phyloP scores from a whole-genome alignment of 2,329 filamentous ascomycete species.

The Phialophora chinensis region DNA sequence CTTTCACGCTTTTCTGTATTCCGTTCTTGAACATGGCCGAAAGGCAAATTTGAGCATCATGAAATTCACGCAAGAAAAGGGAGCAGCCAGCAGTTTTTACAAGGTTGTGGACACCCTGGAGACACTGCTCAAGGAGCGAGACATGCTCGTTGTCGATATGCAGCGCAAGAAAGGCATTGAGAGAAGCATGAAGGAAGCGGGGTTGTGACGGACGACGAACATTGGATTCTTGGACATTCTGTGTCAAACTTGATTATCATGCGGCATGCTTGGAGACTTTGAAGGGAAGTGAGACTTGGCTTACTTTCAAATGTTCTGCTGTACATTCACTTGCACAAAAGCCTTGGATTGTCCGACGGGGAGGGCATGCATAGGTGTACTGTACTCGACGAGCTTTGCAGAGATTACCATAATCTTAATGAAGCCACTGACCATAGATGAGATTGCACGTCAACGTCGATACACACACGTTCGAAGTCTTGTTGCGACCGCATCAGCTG shows the following conservation, averaged over 20 bases:
- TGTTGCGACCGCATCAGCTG: background rate
- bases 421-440: background rate
- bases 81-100: slow-evolving; percentile 89
- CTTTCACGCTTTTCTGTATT: slow-evolving; percentile 86
- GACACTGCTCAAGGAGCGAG: slow-evolving; percentile 68
- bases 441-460: background rate
- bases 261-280: slow-evolving; percentile 15
- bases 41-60: slow-evolving; percentile 78
- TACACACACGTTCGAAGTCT: background rate
- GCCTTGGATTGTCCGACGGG: slow-evolving; percentile 5
- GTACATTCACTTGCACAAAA: slow-evolving; percentile 31
- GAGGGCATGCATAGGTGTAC: background rate
- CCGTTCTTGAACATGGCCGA: slow-evolving; percentile 82
- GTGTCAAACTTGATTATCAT: slow-evolving; percentile 1
- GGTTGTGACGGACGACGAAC: slow-evolving; percentile 29
- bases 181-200: slow-evolving; percentile 39
- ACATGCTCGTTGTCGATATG: slow-evolving; percentile 71
- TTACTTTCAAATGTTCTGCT: slow-evolving; percentile 21
- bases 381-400: slow-evolving; percentile 5
- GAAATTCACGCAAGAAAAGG: slow-evolving; percentile 85
- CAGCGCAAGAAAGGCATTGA: slow-evolving; percentile 72
- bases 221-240: slow-evolving; percentile 16
- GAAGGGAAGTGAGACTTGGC: slow-evolving; percentile 3
- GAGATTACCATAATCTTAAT: slow-evolving; percentile 9
- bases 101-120: slow-evolving; percentile 79